Conservation (phyloP, 2,329 filamentous ascomycete genomes). For the Phialocephala subalpina region DNA sequence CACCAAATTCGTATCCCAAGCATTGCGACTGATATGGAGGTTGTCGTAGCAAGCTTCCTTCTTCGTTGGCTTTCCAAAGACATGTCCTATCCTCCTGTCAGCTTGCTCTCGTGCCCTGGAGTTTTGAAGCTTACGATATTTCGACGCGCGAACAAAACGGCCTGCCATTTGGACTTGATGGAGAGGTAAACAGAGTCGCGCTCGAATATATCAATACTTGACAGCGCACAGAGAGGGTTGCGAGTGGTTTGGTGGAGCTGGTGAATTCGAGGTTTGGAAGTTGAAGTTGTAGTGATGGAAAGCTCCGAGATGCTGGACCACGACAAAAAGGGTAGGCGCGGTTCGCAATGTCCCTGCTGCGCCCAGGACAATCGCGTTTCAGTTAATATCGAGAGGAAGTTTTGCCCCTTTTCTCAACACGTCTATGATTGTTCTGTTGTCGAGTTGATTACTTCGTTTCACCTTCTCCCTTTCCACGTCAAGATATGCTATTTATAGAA, state of each 20-base stretch:
- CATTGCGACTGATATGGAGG: constrained; percentile 95
- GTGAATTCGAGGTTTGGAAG: constrained; percentile 10
- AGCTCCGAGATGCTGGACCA: constrained; percentile 17
- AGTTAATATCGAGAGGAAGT: background rate
- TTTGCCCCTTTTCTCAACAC: constrained; percentile 10
- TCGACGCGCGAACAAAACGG: constrained; percentile 77
- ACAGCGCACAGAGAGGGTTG: constrained; percentile 7
- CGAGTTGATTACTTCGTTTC: constrained; percentile 22
- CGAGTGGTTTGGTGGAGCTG: constrained; percentile 7
- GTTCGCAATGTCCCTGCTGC: background rate
- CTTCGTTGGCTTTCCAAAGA: constrained; percentile 94
- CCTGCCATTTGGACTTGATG: constrained; percentile 62
- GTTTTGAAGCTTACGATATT: constrained; percentile 66
- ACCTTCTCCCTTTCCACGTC: constrained; percentile 17
- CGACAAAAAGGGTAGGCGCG: constrained; percentile 1
- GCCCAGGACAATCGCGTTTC: constrained; percentile 10
- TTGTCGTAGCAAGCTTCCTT: constrained; percentile 99
- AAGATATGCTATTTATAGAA: constrained; percentile 9
- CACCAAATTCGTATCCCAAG: constrained; percentile 98
- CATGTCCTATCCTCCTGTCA: constrained; percentile 74
- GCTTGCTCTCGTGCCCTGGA: constrained; percentile 37
- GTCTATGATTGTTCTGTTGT: background rate
- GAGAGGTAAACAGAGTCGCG: constrained; percentile 14
- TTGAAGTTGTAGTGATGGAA: constrained; percentile 18
- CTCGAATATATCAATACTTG: constrained; percentile 24